Evolutionary conservation across 225 moss, liverwort and hornwort genomes (phyloP), one percentile per base, ranked within the genome.

Genomic region (Straminergon stramineum): DNA sequence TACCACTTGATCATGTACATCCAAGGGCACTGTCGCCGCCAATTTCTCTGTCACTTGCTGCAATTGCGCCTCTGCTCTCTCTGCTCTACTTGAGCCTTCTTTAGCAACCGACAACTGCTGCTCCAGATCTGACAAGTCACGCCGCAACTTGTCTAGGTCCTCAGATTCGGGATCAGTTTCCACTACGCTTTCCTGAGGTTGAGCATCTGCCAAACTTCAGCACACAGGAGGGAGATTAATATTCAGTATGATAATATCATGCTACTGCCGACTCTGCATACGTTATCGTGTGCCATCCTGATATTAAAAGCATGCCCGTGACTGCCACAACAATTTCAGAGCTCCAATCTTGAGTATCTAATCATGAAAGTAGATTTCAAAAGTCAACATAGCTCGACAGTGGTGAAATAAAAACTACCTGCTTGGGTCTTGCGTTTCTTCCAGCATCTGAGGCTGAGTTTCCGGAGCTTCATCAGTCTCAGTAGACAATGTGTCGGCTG

Each of bases 1-100:
- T 86, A 98, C 97, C 96, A 93, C 95, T 90, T 97, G 93, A 83
- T 98, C 94, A 91, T 97, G 96, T 39, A 98, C 92, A 79, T 95
- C 96, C 87, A 96, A 90, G 81, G 97, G 93, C 78, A 99, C 93
- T 69, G 94, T 96, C 79, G 91, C 92, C 43, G 96, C 92, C 86
- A 99, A 90, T 75, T 95, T 94, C 87, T 90, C 84, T 75, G 94
- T 91, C 68, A 97, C 90, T 83, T 96, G 91, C 65, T 94, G 95
- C 84, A 99, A 89, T 85, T 96, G 94, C n/a, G 85, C 89, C 84
- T 99, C 97, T 84, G 96, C 93, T 76, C 89, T 90, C 60, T 93
- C 91, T 69, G 95, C 94, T 87, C 94, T 94, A 18, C 78, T 34
- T 34, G 90, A 87, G 39, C 43, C 91, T 77, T 89, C 90, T 91